Evolutionary conservation across 2,329 filamentous ascomycete species (phyloP), one percentile per base, ranked within the genome.

Genomic region (Incumbomyces delicatus): DNA sequence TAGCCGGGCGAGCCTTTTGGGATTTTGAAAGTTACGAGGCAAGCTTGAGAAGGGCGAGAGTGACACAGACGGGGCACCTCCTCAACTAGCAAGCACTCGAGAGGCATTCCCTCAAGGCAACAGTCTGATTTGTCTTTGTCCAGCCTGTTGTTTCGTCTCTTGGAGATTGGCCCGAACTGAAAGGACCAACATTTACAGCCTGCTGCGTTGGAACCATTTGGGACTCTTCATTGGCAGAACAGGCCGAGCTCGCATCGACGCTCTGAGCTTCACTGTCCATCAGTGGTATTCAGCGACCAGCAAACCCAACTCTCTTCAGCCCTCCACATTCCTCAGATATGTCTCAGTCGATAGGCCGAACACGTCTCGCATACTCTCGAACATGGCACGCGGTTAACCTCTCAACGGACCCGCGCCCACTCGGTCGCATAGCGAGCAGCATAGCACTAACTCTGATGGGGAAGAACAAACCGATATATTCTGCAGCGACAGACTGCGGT

Each of bases 391-490:
- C 85, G 80, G 66, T 96, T 75, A 66, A 92, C 74, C 68, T 86
- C 70, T 61, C 74, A 73, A 56, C 82, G 68, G 65, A 76, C 57
- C 63, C 73, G 1, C 66, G 66, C 2, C 56, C 62, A 1, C 61
- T 66, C 36, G 59, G 59, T 22, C 58, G 59, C 14, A 58, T 81
- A 68, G 51, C 74, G 66, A 63, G 75, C 58, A 56, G 64, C 2
- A 64, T 73, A 57, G 57, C 59, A 16, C 50, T 55, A 30, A 48
- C 58, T 33, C 65, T 80, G 18, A 80, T 96, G 89, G 92, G 92
- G 70, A 98, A 98, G 75, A 85, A 98, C 77, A 98, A 98, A 72
- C 92, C 92, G 17, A 95, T 92, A 66, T 98, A 81, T 72, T 87
- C 96, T 69, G 92, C 92, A 1, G 95, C 88, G 17, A 95, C 89